Percentiles rank a stretch among this genome's conserved stretches.
Conservation (phyloP, 108 stramenopile species). For the Cyclostephanos tholiformis region DNA sequence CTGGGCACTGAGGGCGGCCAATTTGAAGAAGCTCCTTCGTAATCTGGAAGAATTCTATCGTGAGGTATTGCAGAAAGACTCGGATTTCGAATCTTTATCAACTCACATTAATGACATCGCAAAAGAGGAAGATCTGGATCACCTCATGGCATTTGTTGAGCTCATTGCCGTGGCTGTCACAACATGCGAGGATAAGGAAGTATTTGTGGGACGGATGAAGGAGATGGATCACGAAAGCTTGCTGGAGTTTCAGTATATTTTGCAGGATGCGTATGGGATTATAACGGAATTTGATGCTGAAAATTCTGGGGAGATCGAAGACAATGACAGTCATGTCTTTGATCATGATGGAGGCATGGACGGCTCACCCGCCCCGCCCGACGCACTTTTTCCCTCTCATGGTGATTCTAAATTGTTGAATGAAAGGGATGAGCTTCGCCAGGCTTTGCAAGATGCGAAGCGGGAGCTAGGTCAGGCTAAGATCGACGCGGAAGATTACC, state of each 20-base stretch:
- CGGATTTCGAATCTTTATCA: slow-evolving; percentile 56
- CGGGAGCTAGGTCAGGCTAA: slow-evolving; percentile 62
- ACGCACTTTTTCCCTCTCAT: slow-evolving; percentile 31
- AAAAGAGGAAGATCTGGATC: slow-evolving; percentile 54
- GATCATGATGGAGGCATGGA: slow-evolving; percentile 28
- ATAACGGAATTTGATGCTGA: slow-evolving; percentile 62
- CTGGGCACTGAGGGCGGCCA: slow-evolving; percentile 85
- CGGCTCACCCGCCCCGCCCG: slow-evolving; percentile 44
- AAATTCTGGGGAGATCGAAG: slow-evolving; percentile 53
- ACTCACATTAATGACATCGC: slow-evolving; percentile 54
- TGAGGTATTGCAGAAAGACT: slow-evolving; percentile 71
- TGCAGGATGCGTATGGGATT: slow-evolving; percentile 63
- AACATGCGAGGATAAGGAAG: slow-evolving; percentile 72
- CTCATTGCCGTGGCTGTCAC: slow-evolving; percentile 84
- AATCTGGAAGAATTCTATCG: slow-evolving; percentile 81
- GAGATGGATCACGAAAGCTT: slow-evolving; percentile 64
- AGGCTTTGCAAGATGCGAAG: slow-evolving; percentile 60
- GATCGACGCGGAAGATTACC: slow-evolving; percentile 63
- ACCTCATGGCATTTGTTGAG: slow-evolving; percentile 70
- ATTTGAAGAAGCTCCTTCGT: slow-evolving; percentile 83
- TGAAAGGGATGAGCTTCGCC: slow-evolving; percentile 42
- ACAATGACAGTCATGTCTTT: slow-evolving; percentile 40
- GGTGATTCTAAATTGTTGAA: slow-evolving; percentile 48
- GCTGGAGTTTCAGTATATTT: slow-evolving; percentile 75
- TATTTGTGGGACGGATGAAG: slow-evolving; percentile 77